Percentiles rank a stretch among this genome's conserved stretches.
phyloP scores from a whole-genome alignment of 2,329 filamentous ascomycete species.

The Nemania sp. region DNA sequence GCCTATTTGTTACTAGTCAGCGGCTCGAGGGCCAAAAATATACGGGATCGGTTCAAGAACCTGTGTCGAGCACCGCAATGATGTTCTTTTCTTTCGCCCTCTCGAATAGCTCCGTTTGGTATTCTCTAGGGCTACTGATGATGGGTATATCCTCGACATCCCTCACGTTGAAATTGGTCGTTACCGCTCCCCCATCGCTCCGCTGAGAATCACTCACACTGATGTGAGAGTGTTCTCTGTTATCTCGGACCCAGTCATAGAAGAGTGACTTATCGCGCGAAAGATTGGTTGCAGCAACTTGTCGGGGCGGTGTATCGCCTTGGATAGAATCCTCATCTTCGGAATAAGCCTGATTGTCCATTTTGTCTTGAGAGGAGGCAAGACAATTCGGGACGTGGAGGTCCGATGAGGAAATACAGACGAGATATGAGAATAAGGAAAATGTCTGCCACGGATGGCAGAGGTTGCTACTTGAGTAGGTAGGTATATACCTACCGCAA shows the following conservation, averaged over 20 bases:
- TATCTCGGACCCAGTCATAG: constrained; percentile 19
- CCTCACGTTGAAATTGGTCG: constrained; percentile 26
- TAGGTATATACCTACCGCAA: too few relatives aligned
- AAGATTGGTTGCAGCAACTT: background rate
- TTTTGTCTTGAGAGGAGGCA: background rate
- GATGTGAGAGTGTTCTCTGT: constrained; percentile 18
- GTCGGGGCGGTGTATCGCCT: background rate
- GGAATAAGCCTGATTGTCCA: constrained; percentile 14
- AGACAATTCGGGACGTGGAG: too few relatives aligned
- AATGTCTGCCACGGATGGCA: too few relatives aligned
- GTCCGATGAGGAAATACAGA: background rate
- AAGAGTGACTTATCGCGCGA: constrained; percentile 19
- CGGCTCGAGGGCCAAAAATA: background rate
- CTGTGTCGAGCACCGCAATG: constrained; percentile 93
- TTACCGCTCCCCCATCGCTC: background rate
- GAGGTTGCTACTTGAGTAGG: too few relatives aligned
- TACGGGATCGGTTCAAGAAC: constrained; percentile 42
- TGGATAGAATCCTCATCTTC: constrained; percentile 16
- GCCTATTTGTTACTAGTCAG: constrained; percentile 50
- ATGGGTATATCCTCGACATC: constrained; percentile 54
- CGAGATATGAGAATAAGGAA: too few relatives aligned
- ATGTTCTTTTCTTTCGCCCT: constrained; percentile 81
- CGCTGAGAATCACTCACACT: background rate
- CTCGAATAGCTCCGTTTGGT: constrained; percentile 90
- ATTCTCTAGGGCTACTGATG: constrained; percentile 80